These are phyloP conservation scores for Phytophthora pseudosyringae DNA, from an alignment of 352 stramenopile species.

Conservation along the genomic window DNA sequence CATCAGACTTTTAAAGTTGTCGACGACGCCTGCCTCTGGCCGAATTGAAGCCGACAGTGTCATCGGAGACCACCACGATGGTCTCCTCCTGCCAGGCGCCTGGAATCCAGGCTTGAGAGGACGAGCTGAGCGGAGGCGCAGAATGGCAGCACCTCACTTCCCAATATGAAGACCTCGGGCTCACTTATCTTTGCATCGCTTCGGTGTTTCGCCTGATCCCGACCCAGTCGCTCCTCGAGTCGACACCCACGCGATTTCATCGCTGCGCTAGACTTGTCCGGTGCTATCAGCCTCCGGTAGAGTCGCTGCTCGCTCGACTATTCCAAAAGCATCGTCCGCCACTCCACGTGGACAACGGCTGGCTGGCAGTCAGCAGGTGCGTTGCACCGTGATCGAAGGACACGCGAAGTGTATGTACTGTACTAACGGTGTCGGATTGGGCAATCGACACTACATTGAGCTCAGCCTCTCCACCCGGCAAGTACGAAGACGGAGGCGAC, in stretches of 20 bases:
- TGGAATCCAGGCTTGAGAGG: background rate
- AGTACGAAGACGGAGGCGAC: constrained; percentile 17
- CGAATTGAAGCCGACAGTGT: constrained; percentile 25
- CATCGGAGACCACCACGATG: constrained; percentile 18
- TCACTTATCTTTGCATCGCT: background rate
- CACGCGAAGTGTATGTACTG: background rate
- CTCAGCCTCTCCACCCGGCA: constrained; percentile 10
- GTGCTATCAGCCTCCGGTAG: constrained; percentile 7
- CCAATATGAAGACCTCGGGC: background rate
- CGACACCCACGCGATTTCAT: background rate
- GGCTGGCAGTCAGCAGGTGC: constrained; percentile 10
- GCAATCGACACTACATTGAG: constrained; percentile 2
- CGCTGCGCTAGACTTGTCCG: background rate
- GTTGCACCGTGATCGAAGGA: constrained; percentile 9
- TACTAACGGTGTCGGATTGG: constrained; percentile 2
- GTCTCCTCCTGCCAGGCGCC: background rate
- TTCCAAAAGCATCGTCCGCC: constrained; percentile 23
- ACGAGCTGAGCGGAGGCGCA: background rate
- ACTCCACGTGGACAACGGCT: constrained; percentile 9
- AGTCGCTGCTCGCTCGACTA: constrained; percentile 14
- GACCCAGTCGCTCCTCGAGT: background rate
- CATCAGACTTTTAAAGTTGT: constrained; percentile 1
- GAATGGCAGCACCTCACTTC: constrained; percentile 2
- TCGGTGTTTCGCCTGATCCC: background rate
- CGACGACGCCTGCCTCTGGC: constrained; percentile 1